Base-by-base conservation (phyloP, 2,329 filamentous ascomycete genomes). In the Alternaria sp. region DNA sequence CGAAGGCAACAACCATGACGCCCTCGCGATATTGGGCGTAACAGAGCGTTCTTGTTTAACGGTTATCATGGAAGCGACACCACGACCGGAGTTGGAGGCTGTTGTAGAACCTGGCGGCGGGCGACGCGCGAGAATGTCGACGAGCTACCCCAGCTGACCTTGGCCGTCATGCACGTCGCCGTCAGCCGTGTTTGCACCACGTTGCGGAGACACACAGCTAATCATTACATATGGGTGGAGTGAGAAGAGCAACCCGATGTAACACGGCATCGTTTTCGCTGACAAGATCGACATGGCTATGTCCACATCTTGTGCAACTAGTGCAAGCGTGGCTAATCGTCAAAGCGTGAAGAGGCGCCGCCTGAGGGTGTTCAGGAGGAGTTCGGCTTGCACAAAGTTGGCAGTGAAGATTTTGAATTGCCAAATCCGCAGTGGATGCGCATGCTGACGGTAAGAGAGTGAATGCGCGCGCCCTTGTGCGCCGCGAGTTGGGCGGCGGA, bases 111-210 rank as follows among this genome's bases (percentile, higher is more conserved):
- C 51, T 8, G 57, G 45, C n/a, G 43, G 36, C 49, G 54, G 55
- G 56, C 57, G 61, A 63, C 21, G 44, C 51, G 57, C 58, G 51
- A 55, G 61, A 50, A 51, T 70, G 43, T 57, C n/a, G 51, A 64
- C 56, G 60, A 65, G 56, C 54, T 59, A 59, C 54, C 45, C 61
- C 70, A 76, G 74, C 70, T 77, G 74, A 77, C 73, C 70, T 68
- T 23, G 47, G 49, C 64, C 36, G 57, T 61, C 62, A 72, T 77
- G 76, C 74, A 77, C 60, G 66, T 72, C 69, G 71, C 72, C 74
- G 72, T 65, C 64, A 69, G 65, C 57, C 62, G 65, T 69, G 55
- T 57, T 64, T 69, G 69, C 65, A 62, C 66, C 57, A 70, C 66
- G 50, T 15, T 50, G 45, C 57, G 65, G 61, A 64, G 25, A 45